Percentiles rank a stretch among this genome's conserved stretches.
Conservation (phyloP, 2,329 filamentous ascomycete genomes). For the Xylariaceae sp. region DNA sequence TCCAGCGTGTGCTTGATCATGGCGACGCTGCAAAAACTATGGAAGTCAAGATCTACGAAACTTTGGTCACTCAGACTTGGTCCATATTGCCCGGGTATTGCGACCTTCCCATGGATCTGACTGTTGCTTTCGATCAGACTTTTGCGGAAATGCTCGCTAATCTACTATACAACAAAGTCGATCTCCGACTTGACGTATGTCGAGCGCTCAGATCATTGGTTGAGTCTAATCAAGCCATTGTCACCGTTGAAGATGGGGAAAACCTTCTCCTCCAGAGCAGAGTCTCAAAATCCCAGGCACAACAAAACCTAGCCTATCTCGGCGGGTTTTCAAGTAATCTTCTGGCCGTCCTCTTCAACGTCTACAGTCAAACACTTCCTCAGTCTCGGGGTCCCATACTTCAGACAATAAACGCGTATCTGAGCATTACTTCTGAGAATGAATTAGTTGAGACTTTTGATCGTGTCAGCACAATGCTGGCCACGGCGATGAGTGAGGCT, state of each 20-base stretch:
- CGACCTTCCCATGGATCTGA: constrained; percentile 77
- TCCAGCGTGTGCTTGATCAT: constrained; percentile 80
- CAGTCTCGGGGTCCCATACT: constrained; percentile 87
- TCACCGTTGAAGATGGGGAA: constrained; percentile 62
- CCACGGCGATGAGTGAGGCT: constrained; percentile 61
- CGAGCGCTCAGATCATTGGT: constrained; percentile 78
- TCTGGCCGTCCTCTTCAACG: constrained; percentile 95
- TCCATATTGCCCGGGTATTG: constrained; percentile 90
- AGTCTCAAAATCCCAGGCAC: constrained; percentile 67
- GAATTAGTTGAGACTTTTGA: constrained; percentile 86
- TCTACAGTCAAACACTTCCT: constrained; percentile 93
- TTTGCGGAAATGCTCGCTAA: constrained; percentile 92
- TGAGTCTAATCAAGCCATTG: constrained; percentile 82
- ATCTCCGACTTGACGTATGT: constrained; percentile 82
- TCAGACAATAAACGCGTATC: constrained; percentile 88
- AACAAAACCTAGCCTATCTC: constrained; percentile 76
- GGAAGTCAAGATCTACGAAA: constrained; percentile 91
- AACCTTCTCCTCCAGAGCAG: constrained; percentile 72
- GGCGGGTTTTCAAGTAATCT: constrained; percentile 78
- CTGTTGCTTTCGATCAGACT: constrained; percentile 70
- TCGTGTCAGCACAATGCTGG: constrained; percentile 78
- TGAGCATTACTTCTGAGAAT: constrained; percentile 74
- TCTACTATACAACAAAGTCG: constrained; percentile 84
- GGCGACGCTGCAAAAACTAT: constrained; percentile 81
- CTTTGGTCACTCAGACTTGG: constrained; percentile 93